phyloP scores from a whole-genome alignment of 1,284 basidiomycete genomes.

The Microstroma glucosiphilum region DNA sequence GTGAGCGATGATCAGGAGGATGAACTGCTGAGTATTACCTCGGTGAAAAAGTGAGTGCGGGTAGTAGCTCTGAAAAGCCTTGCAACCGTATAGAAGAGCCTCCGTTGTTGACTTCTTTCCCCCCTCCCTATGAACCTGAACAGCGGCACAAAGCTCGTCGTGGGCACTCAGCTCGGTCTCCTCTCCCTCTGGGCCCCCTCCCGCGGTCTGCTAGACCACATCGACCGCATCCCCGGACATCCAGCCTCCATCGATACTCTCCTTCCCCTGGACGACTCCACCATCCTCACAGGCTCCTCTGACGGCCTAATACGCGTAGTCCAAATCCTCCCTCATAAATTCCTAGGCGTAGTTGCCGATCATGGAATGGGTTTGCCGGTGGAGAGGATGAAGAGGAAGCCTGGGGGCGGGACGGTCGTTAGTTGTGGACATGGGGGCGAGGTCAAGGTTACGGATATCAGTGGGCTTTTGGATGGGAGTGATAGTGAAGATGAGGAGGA shows the following conservation, averaged over 20 bases:
- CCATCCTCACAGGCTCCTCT: constrained; percentile 81
- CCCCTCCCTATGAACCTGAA: neutral
- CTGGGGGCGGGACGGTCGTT: constrained; percentile 70
- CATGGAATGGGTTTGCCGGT: constrained; percentile 72
- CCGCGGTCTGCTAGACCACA: constrained; percentile 82
- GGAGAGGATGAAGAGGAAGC: constrained; percentile 64
- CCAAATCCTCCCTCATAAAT: constrained; percentile 79
- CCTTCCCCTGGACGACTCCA: constrained; percentile 60
- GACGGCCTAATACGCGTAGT: constrained; percentile 86
- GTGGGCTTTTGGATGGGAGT: constrained; percentile 58
- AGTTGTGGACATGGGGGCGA: constrained; percentile 87
- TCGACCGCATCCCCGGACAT: constrained; percentile 84
- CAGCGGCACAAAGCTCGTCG: constrained; percentile 71
- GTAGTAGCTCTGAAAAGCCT: neutral
- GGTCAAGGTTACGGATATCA: constrained; percentile 74
- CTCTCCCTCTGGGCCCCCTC: constrained; percentile 80
- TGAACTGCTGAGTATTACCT: constrained; percentile 74
- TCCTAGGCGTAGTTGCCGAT: constrained; percentile 81
- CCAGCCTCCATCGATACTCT: constrained; percentile 62
- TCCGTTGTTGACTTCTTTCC: neutral
- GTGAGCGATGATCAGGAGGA: constrained; percentile 88
- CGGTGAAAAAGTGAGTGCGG: constrained; percentile 68
- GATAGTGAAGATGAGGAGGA: constrained; percentile 27
- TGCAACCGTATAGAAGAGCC: neutral
- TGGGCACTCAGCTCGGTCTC: constrained; percentile 86